Base-by-base conservation (phyloP, 2,329 filamentous ascomycete genomes). In the Penicillium crustosum region DNA sequence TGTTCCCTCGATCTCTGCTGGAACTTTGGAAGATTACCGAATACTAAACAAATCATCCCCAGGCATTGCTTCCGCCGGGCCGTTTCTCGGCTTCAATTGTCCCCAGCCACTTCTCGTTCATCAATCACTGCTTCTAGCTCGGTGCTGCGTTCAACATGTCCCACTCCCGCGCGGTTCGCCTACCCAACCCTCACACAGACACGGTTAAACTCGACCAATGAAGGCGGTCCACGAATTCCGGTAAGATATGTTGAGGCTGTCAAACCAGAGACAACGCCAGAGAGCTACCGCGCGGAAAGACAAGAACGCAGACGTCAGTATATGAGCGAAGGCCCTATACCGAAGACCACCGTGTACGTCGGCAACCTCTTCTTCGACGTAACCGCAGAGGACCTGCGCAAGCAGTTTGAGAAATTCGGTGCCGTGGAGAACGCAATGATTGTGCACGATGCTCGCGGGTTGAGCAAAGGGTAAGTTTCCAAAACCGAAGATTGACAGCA, bases 341-440 rank as follows among this genome's bases (percentile, higher is more conserved):
- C 76, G 19, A 77, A 76, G 49, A 74, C 75, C 60, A 82, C 78
- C 8, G 66, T 90, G 57, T 91, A 88, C 67, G 69, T 90, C 61
- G 87, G 86, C 59, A 91, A 91, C 73, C 75, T 91, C 45, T 86
- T 85, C 71, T 91, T 86, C 70, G 87, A 90, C 69, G 82, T 88
- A 55, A 86, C 82, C 6, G 80, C 83, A 6, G 80, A 83, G 31
- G 82, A 88, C 62, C 66, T 91, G 47, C 77, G 80, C 65, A 78
- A 81, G 50, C 81, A 86, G 45, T 87, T 90, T 69, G 71, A 76
- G 60, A 79, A 81, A 48, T 87, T 85, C 75, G 82, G 87, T 49
- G 73, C 77, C 12, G 75, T 90, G 58, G 68, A 77, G 47, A 78
- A 75, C 49, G 73, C 77, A n/a, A 79, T 76, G 63, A 77, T 90